Evolutionary conservation across 306 rosid species (phyloP), one percentile per base, ranked within the genome.

Genomic region (Chamaecrista fasciculata): DNA sequence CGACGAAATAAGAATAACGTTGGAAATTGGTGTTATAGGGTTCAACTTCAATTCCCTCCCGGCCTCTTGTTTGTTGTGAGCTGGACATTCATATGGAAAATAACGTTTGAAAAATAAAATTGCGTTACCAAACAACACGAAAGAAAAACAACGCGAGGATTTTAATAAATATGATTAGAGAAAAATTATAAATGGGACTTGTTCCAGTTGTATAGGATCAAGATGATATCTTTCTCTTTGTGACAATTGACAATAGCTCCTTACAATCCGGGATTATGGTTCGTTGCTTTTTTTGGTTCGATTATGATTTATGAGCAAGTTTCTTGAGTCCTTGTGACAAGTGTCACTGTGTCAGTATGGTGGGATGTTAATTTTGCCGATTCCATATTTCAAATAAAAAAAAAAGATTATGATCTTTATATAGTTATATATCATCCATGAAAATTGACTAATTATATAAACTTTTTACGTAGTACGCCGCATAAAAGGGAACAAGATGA

Each of bases 251-350:
- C 67, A 44, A 80, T 77, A 66, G 26, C 56, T 14, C 44, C 76
- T 29, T 75, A 82, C 84, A 67, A 78, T 67, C 18, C 66, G 68
- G 68, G 49, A 56, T 78, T 42, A 39, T 12, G 77, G 77, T 56
- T n/a, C 56, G 34, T 11, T 46, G 3, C 53, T 18, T 18, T 65
- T 77, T 72, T 37, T 24, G 72, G 63, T 74, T 73, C 82, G 75
- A 43, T 74, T 47, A 28, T 42, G 31, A 34, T 68, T 74, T 47
- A 28, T 42, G 31, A 34, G 72, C 74, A 72, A 29, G 62, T 63
- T 55, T 71, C 72, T 70, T 23, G 20, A 3, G 23, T 7, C 21
- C 69, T 80, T 80, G 59, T 71, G n/a, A n/a, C n/a, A n/a, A n/a
- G n/a, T n/a, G n/a, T n/a, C n/a, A n/a, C n/a, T n/a, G n/a, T 67